A percentile compares a stretch with the other conserved stretches of the same genome.
Conservation (phyloP, 1,284 basidiomycete species). For the Cerrena zonata region DNA sequence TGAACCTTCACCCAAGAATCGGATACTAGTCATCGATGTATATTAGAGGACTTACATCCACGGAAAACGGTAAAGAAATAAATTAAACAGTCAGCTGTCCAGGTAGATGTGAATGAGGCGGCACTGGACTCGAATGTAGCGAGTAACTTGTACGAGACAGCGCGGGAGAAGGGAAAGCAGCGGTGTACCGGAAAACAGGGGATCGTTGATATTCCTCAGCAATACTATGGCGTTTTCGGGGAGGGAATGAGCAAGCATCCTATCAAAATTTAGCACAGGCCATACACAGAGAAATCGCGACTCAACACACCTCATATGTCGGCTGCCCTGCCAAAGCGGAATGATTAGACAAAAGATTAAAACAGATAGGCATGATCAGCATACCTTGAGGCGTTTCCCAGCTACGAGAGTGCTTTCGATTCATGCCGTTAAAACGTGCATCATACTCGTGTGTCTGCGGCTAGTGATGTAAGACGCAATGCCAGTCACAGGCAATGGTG, state of each 20-base stretch:
- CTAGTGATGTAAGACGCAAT: not conserved
- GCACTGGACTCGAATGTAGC: not conserved
- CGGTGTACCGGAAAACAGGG: not conserved
- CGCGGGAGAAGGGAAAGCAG: not conserved
- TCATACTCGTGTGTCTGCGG: not conserved
- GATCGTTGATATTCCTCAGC: slow-evolving; percentile 11
- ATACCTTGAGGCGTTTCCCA: slow-evolving; percentile 27
- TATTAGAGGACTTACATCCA: too few relatives aligned
- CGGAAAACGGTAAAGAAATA: not conserved
- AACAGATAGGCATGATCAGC: slow-evolving; percentile 9
- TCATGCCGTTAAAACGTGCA: slow-evolving; percentile 6
- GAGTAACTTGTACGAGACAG: not conserved
- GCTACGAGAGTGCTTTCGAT: slow-evolving; percentile 27
- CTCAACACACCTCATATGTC: slow-evolving; percentile 16
- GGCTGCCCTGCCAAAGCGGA: slow-evolving; percentile 6
- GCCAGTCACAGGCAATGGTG: not conserved
- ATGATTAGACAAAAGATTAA: not conserved
- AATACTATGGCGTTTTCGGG: slow-evolving; percentile 27
- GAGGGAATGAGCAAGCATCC: slow-evolving; percentile 23
- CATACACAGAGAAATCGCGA: slow-evolving; percentile 13
- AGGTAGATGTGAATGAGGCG: not conserved
- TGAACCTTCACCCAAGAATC: too few relatives aligned
- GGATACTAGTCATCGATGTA: too few relatives aligned
- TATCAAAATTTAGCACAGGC: slow-evolving; percentile 10
- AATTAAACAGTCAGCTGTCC: not conserved